phyloP scores from a whole-genome alignment of 495 filamentous ascomycete species.

The Clavariopsis aquatica region DNA sequence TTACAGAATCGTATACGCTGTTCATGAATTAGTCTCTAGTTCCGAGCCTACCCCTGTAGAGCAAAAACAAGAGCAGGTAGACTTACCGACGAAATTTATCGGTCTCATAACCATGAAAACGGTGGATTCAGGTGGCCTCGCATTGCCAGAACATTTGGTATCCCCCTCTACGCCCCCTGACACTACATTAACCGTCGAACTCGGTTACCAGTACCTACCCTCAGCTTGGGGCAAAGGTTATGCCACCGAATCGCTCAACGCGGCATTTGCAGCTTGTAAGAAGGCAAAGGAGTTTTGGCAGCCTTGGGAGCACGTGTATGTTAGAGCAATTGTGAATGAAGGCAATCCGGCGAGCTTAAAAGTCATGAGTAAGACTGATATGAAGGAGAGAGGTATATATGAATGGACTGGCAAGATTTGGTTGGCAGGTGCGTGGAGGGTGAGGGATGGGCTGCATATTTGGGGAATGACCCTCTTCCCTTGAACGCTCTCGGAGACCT shows the following conservation, averaged over 20 bases:
- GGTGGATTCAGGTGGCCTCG: constrained; percentile 6
- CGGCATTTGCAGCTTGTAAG: constrained; percentile 27
- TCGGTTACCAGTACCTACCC: constrained; percentile 31
- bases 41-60: neutral
- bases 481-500: no score
- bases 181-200: constrained; percentile 24
- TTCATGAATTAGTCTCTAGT: constrained; percentile 23
- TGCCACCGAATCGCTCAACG: constrained; percentile 24
- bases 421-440: constrained; percentile 22
- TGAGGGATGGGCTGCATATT: constrained; percentile 24
- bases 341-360: constrained; percentile 32
- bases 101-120: constrained; percentile 23
- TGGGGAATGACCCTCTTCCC: constrained; percentile 25
- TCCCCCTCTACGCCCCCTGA: constrained; percentile 9
- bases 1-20: constrained; percentile 32
- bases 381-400: constrained; percentile 27
- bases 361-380: constrained; percentile 30
- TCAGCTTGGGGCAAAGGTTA: constrained; percentile 33
- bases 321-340: constrained; percentile 31
- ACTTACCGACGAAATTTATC: constrained; percentile 8
- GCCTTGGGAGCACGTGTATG: constrained; percentile 27
- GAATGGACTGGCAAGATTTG: constrained; percentile 16
- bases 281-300: constrained; percentile 19
- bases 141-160: constrained; percentile 19
- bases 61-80: neutral